Evolutionary conservation across 306 rosid genomes (phyloP), one percentile per base, ranked within the genome.

Genomic region (Vigna nakashimae): DNA sequence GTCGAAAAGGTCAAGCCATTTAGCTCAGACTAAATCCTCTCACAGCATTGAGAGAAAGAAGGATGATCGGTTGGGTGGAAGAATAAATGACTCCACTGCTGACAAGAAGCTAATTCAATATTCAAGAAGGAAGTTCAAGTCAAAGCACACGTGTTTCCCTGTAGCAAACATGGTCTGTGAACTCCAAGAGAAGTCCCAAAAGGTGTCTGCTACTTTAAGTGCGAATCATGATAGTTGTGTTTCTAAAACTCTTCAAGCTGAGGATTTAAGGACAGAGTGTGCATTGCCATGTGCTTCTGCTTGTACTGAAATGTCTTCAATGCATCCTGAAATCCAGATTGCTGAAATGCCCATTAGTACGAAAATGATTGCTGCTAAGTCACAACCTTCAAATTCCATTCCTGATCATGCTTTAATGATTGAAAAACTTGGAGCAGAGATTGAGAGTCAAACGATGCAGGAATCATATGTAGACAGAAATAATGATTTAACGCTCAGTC

Each of bases 101-200:
- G 75, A 76, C 64, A 87, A 83, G 75, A 90, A 83, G 77, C 62
- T 95, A 56, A 70, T 95, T 87, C 98, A 90, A 51, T 95, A 95
- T 83, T 85, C 93, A 63, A 89, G 98, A 83, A 90, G 92, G 89
- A 95, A 82, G 30, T 86, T 71, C 71, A 95, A 88, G 88, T 83
- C 56, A 65, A 95, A 89, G 84, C 77, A 71, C 60, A 80, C 80
- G 40, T 65, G 73, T 81, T 66, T 78, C 40, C 65, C 75, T 40
- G 93, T 77, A 69, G 66, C 78, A 57, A 74, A 80, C 74, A 74
- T 53, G 65, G 64, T 66, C 28, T 65, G 32, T 63, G 84, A 65
- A 75, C 78, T 62, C 65, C 82, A 56, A 32, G 81, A 75, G 17
- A 78, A 82, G 70, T 56, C 68, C 58, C 69, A 73, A 62, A 74